Percentiles rank a stretch among this genome's conserved stretches.
phyloP scores from a whole-genome alignment of 2,329 filamentous ascomycete species.

The Paraphoma chrysanthemicola region DNA sequence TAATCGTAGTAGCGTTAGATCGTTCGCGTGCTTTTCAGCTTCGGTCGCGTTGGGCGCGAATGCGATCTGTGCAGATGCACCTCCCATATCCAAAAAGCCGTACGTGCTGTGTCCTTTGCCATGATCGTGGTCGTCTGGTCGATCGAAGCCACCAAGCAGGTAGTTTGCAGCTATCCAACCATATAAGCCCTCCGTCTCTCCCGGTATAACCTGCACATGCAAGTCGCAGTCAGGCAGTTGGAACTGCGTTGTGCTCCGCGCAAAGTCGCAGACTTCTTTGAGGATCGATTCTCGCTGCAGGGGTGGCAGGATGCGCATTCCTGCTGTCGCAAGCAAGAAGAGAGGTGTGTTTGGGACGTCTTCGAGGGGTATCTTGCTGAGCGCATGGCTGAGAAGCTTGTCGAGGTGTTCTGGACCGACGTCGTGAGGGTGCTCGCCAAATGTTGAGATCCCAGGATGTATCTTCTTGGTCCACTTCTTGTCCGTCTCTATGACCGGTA shows the following conservation, averaged over 20 bases:
- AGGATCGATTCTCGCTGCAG: constrained; percentile 76
- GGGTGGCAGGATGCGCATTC: constrained; percentile 84
- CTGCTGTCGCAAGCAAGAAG: constrained; percentile 94
- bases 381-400: constrained; percentile 80
- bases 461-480: constrained; percentile 94
- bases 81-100: constrained; percentile 98
- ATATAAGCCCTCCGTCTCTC: constrained; percentile 94
- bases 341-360: constrained; percentile 86
- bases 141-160: constrained; percentile 87
- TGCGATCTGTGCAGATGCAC: constrained; percentile 95
- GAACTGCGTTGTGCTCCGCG: constrained; percentile 78
- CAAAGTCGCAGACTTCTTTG: constrained; percentile 80
- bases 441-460: constrained; percentile 87
- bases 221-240: constrained; percentile 86
- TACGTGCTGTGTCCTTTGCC: constrained; percentile 93
- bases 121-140: constrained; percentile 75
- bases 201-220: constrained; percentile 93
- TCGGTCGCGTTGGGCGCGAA: constrained; percentile 96
- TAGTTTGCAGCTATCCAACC: constrained; percentile 99
- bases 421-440: constrained; percentile 75
- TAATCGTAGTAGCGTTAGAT: constrained; percentile 85
- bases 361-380: constrained; percentile 75
- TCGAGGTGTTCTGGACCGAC: constrained; percentile 85
- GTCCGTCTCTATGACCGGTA: constrained; percentile 84
- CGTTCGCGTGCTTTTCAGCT: constrained; percentile 84